These are phyloP conservation scores for Metschnikowia reukaufii DNA, from an alignment of 805 yeast genomes.

Conservation along the genomic window DNA sequence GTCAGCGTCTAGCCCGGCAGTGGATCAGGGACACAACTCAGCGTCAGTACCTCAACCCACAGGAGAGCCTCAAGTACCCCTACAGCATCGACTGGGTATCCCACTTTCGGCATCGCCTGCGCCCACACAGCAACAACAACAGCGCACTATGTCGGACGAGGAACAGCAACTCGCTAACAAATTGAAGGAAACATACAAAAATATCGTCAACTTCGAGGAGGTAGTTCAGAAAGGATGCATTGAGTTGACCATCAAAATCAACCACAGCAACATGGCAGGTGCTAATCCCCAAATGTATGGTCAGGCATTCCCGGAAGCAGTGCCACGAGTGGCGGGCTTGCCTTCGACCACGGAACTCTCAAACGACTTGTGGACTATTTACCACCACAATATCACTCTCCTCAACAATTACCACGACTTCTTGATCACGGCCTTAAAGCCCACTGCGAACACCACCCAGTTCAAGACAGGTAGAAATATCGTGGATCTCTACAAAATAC, in stretches of 20 bases:
- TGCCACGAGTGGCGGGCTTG: conserved; percentile 19
- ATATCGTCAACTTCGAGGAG: conserved; percentile 65
- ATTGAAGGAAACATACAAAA: conserved; percentile 71
- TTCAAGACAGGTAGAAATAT: conserved; percentile 76
- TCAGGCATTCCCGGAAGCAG: conserved; percentile 16
- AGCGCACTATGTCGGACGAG: conserved; percentile 50
- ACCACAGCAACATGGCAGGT: conserved; percentile 29
- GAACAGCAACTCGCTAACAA: conserved; percentile 68
- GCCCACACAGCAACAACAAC: conserved; percentile 13
- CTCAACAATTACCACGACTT: conserved; percentile 74
- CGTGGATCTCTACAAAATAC: conserved; percentile 73
- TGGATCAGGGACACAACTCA: conserved; percentile 19
- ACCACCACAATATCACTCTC: conserved; percentile 63
- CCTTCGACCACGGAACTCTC: conserved; percentile 48
- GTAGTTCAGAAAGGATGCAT: conserved; percentile 70
- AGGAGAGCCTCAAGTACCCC: conserved; percentile 12
- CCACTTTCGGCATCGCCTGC: conserved; percentile 6
- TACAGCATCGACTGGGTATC: conserved; percentile 19
- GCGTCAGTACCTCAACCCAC: conserved; percentile 6
- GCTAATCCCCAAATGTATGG: conserved; percentile 32
- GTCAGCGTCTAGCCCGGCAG: conserved; percentile 38
- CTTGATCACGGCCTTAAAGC: conserved; percentile 66
- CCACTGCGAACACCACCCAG: conserved; percentile 47
- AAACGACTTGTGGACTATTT: conserved; percentile 68
- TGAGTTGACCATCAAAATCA: conserved; percentile 53